Evolutionary conservation across 306 rosid species (phyloP), one percentile per base, ranked within the genome.

Genomic region (Ziziphus jujuba): DNA sequence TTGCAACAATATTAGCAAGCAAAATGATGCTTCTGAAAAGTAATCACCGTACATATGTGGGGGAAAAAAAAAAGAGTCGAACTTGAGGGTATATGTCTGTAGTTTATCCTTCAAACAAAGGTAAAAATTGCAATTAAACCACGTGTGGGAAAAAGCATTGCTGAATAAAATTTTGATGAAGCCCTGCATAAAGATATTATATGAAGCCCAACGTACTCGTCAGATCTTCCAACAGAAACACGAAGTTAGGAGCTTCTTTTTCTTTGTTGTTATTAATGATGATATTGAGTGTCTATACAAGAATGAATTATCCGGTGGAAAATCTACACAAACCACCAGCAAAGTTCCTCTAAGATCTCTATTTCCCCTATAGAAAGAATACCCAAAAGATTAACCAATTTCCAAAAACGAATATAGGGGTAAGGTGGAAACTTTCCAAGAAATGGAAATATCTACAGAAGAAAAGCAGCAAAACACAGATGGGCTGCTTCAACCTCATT

Each of bases 221-320:
- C 9, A 40, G 45, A 10, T 12, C 12, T 8, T 1, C 14, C 1
- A 40, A 9, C 10, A 10, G 45, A 40, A 40, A 40, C 45, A 10
- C 10, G 2, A 40, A 40, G 45, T 9, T 40, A 8, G 10, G 45
- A 3, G 10, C 45, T 45, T 23, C 33, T 75, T 66, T 43, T 73
- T 61, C 69, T 66, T 72, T 2, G 59, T 61, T 70, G 81, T 77
- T 66, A 79, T 78, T 70, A 75, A 78, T 72, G 75, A 67, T 43
- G 57, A 52, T 53, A 33, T 49, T 22, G 53, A 77, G 59, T 63
- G 75, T 73, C 85, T 92, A 80, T 89, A 92, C 96, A 92, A 76
- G 62, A 82, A 82, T 67, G 81, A 84, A 82, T 92, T 55, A 66
- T 63, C 79, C 73, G 67, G 80, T 72, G 75, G 81, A 78, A 81